Evolutionary conservation across 106 monocot genomes (phyloP), one percentile per base, ranked within the genome.

Genomic region (Phalaenopsis equestris): DNA sequence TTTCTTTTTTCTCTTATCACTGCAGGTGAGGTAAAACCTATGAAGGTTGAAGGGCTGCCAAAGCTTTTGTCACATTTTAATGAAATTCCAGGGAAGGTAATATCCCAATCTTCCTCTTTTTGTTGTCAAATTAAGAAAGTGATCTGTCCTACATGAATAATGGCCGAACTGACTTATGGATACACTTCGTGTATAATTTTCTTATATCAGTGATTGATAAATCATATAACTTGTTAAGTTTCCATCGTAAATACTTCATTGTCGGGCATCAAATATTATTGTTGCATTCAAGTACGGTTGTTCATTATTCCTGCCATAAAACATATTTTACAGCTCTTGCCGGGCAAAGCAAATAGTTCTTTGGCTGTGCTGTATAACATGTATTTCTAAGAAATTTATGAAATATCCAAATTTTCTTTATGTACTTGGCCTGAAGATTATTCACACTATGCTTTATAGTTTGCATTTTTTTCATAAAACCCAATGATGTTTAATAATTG

Each of bases 51-150:
- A 70, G 70, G 36, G 15, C 15, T 38, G 3, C 39, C 39, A 36
- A 70, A 38, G 39, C 70, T 70, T 36, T 74, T 45, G 43, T 45
- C 43, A 8, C 41, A 1, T 6, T 45, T 39, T 19, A 74, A 45
- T 74, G 43, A 45, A 74, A 74, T 45, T 74, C n/a, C 74, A 14
- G 36, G 6, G 42, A 43, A 43, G 74, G 74, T 74, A 74, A 74
- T 74, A 74, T 42, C 45, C 42, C 73, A 0, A 5, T 45, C 11
- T 1, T 42, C 15, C 7, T 74, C 43, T 70, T 38, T 38, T 70
- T 39, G 61, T 65, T 1, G 12, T 16, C 52, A 8, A 65, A 24
- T 24, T 24, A 65, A 65, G 64, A 65, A 0, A 4, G 24, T 65
- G 21, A 65, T 3, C 24, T 24, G 5, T 23, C 64, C 64, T 24